Evolutionary conservation across 306 rosid species (phyloP).

Genomic region (Trifolium dubium): DNA sequence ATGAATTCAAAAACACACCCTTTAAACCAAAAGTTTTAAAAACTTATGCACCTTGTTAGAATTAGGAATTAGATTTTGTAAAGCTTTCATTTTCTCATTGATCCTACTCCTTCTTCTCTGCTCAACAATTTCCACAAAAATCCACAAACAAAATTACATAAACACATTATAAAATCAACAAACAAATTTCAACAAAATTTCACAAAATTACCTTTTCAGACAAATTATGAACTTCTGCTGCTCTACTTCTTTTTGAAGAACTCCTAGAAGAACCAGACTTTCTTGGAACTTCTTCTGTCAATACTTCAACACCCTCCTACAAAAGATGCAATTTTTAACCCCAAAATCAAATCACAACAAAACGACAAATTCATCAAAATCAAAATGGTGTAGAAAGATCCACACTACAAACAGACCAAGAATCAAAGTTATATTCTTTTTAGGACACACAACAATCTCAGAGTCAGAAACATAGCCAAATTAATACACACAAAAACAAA

Average conservation of each 20-base stretch:
- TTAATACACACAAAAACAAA: not conserved
- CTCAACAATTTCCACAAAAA: constrained; percentile 40
- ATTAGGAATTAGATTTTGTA: constrained; percentile 92
- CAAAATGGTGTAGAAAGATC: constrained; percentile 12
- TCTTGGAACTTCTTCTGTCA: constrained; percentile 56
- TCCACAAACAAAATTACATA: constrained; percentile 25
- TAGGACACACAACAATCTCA: not conserved
- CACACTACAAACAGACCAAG: not conserved
- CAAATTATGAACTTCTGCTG: constrained; percentile 97
- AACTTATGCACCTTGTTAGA: constrained; percentile 74
- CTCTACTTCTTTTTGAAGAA: constrained; percentile 94
- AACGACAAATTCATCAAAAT: not conserved
- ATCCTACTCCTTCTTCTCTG: constrained; percentile 99
- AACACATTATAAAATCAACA: not conserved
- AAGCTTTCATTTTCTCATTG: constrained; percentile 94
- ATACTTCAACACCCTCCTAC: constrained; percentile 84
- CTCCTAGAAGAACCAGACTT: constrained; percentile 51
- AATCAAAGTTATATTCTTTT: not conserved
- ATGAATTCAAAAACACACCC: not conserved
- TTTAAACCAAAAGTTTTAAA: constrained; percentile 14
- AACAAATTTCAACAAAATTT: not conserved
- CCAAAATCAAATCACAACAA: not conserved
- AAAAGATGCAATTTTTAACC: constrained; percentile 8
- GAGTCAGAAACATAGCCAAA: constrained; percentile 5
- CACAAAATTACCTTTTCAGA: constrained; percentile 76